Base-by-base conservation (phyloP, 257 asterid genomes). In the Fraxinus anomala region DNA sequence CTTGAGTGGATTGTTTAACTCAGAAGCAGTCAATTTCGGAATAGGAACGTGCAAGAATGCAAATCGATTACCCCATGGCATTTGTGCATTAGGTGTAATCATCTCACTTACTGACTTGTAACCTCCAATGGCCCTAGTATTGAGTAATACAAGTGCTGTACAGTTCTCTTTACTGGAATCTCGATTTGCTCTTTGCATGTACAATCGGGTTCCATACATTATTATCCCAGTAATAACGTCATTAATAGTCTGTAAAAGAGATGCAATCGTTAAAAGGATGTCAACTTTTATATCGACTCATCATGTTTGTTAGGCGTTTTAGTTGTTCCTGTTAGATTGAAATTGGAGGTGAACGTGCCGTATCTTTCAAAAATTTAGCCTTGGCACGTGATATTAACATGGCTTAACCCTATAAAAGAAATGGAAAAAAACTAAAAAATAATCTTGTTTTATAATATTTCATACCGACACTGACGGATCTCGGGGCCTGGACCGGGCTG, bases 61-160 rank as follows among this genome's bases (percentile, higher is more conserved):
- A 21, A 91, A 85, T 3, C 82, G 90, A 70, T 92, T 92, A 7
- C 96, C 96, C 95, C 95, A 92, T 0, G 92, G 89, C 80, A 67
- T 82, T 19, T 87, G 77, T 1, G 96, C 73, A 36, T 85, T 77
- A 1, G 93, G 92, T 61, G 85, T 87, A n/a, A 86, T 68, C 95
- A 92, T 91, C 67, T 91, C 97, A 1, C 71, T 80, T 0, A 92
- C 87, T n/a, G 97, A 87, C 39, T 85, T 86, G 78, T 91, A 92
- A 16, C 95, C 97, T 11, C 85, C 85, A 1, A 82, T 71, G 8
- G 80, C 88, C 78, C 97, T 80, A 0, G 96, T 92, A 85, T 91
- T 91, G 39, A 91, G 85, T 65, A 91, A 61, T 16, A 91, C 94
- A 1, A 91, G 36, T 11, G 90, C 86, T 5, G 91, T 88, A 1